A percentile compares a stretch with the other conserved stretches of the same genome.
Evolutionary conservation across 2,329 filamentous ascomycete genomes (phyloP).

Genomic region (Aspergillus luchuensis): DNA sequence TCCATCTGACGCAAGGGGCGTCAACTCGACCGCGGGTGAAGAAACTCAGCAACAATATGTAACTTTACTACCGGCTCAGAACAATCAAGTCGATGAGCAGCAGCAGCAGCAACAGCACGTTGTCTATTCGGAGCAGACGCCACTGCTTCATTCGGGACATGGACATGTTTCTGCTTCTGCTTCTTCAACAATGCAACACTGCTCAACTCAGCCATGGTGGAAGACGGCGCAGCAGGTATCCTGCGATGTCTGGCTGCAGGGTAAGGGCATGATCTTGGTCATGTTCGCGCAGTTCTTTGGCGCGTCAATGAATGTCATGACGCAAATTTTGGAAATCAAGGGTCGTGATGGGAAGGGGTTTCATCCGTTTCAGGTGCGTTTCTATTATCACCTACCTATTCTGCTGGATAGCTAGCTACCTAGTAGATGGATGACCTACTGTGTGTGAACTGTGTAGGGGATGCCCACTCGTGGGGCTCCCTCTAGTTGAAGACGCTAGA

Average conservation of each 20-base stretch:
- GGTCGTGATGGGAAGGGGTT: constrained; percentile 68
- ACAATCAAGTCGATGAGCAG: too few species aligned
- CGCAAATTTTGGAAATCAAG: constrained; percentile 70
- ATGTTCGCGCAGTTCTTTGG: constrained; percentile 78
- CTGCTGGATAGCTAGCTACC: not conserved
- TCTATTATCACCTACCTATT: not conserved
- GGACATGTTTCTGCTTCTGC: not conserved
- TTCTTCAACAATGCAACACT: not conserved
- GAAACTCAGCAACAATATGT: too few species aligned
- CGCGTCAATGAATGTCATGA: constrained; percentile 80
- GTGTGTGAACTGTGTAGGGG: not conserved
- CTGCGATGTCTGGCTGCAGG: constrained; percentile 57
- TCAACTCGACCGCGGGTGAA: too few species aligned
- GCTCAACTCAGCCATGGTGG: constrained; percentile 21
- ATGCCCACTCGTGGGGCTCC: not conserved
- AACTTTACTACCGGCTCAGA: too few species aligned
- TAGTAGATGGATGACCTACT: not conserved
- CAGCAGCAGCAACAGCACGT: too few species aligned
- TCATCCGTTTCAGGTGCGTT: constrained; percentile 70
- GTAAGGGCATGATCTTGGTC: constrained; percentile 74
- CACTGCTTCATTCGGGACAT: not conserved
- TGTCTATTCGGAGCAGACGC: not conserved
- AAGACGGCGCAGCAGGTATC: constrained; percentile 22
- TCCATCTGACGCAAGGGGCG: not conserved
- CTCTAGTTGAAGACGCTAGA: not conserved